Evolutionary conservation across 179 eudicot species (phyloP).

Genomic region (Corrigiola litoralis): DNA sequence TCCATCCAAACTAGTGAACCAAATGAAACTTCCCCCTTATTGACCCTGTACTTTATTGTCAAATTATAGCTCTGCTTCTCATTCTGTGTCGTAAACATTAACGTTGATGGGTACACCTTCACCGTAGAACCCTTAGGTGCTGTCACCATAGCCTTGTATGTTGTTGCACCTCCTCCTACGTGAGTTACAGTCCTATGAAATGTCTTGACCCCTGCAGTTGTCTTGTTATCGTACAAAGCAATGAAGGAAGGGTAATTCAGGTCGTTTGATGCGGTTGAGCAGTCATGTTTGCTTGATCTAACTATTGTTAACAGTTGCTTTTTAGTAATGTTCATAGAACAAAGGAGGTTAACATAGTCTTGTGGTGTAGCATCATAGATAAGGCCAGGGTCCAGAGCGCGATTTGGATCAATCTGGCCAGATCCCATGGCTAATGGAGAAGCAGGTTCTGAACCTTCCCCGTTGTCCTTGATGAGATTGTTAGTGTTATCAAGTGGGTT

Average conservation of each 20-base stretch:
- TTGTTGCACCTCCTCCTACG: slow-evolving; percentile 33
- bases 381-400: slow-evolving; percentile 62
- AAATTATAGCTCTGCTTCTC: slow-evolving; percentile 55
- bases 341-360: slow-evolving; percentile 52
- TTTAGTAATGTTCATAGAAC: slow-evolving; percentile 42
- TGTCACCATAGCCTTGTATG: slow-evolving; percentile 24
- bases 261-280: slow-evolving; percentile 45
- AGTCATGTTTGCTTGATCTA: slow-evolving; percentile 26
- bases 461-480: slow-evolving; percentile 34
- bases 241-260: slow-evolving; percentile 64
- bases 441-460: slow-evolving; percentile 16
- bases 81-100: slow-evolving; percentile 37
- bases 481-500: slow-evolving; percentile 44
- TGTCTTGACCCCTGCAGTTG: slow-evolving; percentile 13
- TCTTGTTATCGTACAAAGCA: slow-evolving; percentile 18
- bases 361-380: slow-evolving; percentile 42
- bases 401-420: slow-evolving; percentile 55
- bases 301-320: slow-evolving; percentile 37
- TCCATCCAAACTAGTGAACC: slow-evolving; percentile 59
- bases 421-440: slow-evolving; percentile 58
- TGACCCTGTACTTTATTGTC: slow-evolving; percentile 25
- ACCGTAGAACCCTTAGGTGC: slow-evolving; percentile 23
- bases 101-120: slow-evolving; percentile 35
- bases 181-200: slow-evolving; percentile 55
- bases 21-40: slow-evolving; percentile 4